phyloP scores from a whole-genome alignment of 371 early-diverging fungal species.

The Apophysomyces ossiformis region DNA sequence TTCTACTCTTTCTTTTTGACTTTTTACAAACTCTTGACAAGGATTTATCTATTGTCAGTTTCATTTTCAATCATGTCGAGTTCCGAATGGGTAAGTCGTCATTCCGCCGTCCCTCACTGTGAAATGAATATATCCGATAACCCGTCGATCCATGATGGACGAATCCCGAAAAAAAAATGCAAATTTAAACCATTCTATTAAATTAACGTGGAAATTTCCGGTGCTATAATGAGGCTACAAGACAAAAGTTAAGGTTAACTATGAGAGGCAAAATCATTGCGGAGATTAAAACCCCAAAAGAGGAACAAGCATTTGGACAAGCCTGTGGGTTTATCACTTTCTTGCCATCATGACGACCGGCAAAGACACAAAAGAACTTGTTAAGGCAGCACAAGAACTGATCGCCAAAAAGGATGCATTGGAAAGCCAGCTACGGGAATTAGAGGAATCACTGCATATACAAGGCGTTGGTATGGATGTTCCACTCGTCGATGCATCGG shows the following conservation, averaged over 20 bases:
- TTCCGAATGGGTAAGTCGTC: neutral
- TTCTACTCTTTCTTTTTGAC: conserved; percentile 3
- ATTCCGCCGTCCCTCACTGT: neutral
- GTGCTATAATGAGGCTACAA: conserved; percentile 20
- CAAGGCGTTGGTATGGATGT: conserved; percentile 77
- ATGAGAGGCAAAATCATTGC: conserved; percentile 20
- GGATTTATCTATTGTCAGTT: neutral
- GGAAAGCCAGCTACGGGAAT: conserved; percentile 60
- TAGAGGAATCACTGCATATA: conserved; percentile 55
- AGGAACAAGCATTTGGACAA: too few relatives aligned
- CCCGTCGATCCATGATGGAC: neutral
- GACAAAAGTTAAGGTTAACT: conserved; percentile 30
- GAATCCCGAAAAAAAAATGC: neutral
- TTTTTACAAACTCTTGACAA: conserved; percentile 32
- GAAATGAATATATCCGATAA: conserved; percentile 8
- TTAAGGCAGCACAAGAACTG: conserved; percentile 61
- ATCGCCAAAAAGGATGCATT: conserved; percentile 65
- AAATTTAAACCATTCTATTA: conserved; percentile 3
- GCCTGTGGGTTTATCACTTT: conserved; percentile 2
- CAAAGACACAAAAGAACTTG: conserved; percentile 32
- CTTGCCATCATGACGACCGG: conserved; percentile 30
- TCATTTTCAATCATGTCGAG: conserved; percentile 9
- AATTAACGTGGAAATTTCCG: conserved; percentile 6
- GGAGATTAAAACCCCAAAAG: neutral
- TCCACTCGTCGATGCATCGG: conserved; percentile 74